Conservation (phyloP, 805 yeast genomes). For the Teunomyces gatunensis region DNA sequence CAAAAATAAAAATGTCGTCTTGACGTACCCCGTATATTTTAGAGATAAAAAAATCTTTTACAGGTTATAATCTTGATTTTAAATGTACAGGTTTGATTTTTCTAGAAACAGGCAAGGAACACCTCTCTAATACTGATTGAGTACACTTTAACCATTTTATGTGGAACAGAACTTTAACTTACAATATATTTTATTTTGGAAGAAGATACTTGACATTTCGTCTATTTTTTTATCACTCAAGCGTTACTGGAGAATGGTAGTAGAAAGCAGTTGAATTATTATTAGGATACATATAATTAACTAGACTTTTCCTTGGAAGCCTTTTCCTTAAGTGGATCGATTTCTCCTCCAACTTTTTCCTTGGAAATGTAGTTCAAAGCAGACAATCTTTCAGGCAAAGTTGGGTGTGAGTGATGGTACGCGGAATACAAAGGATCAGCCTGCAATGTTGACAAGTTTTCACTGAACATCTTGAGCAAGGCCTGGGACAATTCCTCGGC, state of each 20-base stretch:
- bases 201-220: no score
- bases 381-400: conserved; percentile 79
- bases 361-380: conserved; percentile 59
- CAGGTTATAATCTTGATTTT: background rate
- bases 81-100: background rate
- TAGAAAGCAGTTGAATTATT: no score
- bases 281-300: no score
- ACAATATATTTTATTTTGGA: no score
- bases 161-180: no score
- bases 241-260: no score
- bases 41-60: background rate
- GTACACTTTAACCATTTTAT: no score
- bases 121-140: no score
- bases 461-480: conserved; percentile 70
- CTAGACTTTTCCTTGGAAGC: no score
- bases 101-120: no score
- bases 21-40: background rate
- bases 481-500: conserved; percentile 66
- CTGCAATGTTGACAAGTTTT: conserved; percentile 81
- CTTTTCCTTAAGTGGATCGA: no score
- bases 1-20: background rate
- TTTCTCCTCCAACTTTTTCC: conserved; percentile 28
- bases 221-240: no score
- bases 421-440: conserved; percentile 89
- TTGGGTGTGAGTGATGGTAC: conserved; percentile 90